Evolutionary conservation across 2,329 filamentous ascomycete genomes (phyloP), one percentile per base, ranked within the genome.

Genomic region (Phaeoacremonium minimum): DNA sequence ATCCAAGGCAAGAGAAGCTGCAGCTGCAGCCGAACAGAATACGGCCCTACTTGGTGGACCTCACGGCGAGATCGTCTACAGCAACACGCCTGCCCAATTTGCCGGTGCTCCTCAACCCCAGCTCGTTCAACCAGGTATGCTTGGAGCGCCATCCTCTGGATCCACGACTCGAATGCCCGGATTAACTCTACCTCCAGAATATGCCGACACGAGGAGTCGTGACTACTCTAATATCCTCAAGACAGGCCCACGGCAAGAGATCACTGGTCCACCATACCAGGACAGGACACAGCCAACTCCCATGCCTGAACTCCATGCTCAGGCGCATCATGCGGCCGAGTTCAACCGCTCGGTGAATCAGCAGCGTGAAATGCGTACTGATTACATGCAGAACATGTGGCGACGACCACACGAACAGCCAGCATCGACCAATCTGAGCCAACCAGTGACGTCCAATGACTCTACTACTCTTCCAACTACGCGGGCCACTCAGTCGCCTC

Each of bases 21-120:
- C 83, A 14, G 80, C 85, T 11, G 82, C 84, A 36, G 84, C 85
- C 35, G 52, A 44, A 66, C 72, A 74, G 53, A 78, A 70, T 48
- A 77, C 76, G 33, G 75, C 75, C 42, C 51, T 80, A 35, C 68
- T 85, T 36, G 75, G 80, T 35, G 73, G 83, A 36, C 79, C 83
- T 18, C 87, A 93, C 53, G 83, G 85, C 36, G 87, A 95, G 63
- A 88, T 95, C 53, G 85, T 94, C 38, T 95, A 95, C 64, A 87
- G 80, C 66, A 89, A 85, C 59, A 78, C 76, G 36, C 75, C 81
- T 19, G 71, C 65, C 45, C 77, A 77, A 37, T 83, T 85, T 53
- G 78, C 81, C 43, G 75, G 78, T 46, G 73, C 82, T 46, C 75
- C 80, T 42, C 77, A 86, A 63, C 73, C 80, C 43, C 81, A 80